phyloP scores from a whole-genome alignment of 1,284 basidiomycete genomes.

The Sporisorium graminicola region DNA sequence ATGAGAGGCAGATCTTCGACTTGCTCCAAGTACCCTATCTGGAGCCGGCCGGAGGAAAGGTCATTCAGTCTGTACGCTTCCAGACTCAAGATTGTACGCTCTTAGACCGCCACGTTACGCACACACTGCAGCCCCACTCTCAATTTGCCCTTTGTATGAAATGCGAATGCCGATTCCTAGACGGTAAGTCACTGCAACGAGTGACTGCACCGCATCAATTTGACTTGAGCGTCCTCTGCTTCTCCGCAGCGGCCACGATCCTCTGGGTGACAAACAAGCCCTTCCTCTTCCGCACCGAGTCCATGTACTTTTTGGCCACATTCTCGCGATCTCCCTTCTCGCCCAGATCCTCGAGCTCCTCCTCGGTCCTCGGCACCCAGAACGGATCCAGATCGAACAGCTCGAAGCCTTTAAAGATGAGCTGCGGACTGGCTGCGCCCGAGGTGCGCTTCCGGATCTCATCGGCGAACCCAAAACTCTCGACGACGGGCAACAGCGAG shows the following conservation, averaged over 20 bases:
- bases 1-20: slow-evolving; percentile 37
- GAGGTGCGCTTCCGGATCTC: slow-evolving; percentile 97
- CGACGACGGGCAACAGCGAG: slow-evolving; percentile 92
- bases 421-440: slow-evolving; percentile 94
- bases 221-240: slow-evolving; percentile 68
- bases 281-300: slow-evolving; percentile 78
- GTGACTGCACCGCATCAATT: slow-evolving; percentile 47
- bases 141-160: neutral
- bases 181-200: too few species aligned
- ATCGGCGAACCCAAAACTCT: slow-evolving; percentile 97
- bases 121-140: neutral
- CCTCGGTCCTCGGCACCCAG: slow-evolving; percentile 98
- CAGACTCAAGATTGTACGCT: slow-evolving; percentile 15
- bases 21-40: slow-evolving; percentile 30
- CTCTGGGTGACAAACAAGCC: slow-evolving; percentile 61
- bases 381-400: slow-evolving; percentile 80
- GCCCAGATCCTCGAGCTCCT: slow-evolving; percentile 96
- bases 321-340: slow-evolving; percentile 95
- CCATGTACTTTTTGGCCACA: slow-evolving; percentile 94
- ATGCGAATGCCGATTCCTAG: neutral
- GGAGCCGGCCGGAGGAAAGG: slow-evolving; percentile 29
- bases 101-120: neutral
- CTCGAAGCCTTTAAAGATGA: slow-evolving; percentile 87
- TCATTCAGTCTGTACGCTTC: slow-evolving; percentile 18
- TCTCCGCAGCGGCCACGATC: slow-evolving; percentile 67